These are phyloP conservation scores for Rhamnella rubrinervis DNA, from an alignment of 331 rosid genomes.

Conservation along the genomic window DNA sequence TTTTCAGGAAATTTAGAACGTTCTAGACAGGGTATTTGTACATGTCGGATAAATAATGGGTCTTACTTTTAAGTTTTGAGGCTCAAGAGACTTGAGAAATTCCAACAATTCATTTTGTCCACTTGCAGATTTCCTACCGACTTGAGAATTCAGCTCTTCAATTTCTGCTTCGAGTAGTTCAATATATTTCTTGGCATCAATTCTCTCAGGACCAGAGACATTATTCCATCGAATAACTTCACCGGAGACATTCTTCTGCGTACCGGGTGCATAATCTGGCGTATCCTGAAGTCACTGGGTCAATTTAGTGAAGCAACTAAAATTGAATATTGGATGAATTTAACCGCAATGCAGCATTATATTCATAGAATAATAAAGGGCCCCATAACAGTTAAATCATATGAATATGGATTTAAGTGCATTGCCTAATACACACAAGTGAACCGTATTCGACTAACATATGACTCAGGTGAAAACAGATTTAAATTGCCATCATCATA, in stretches of 20 bases:
- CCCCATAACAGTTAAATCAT: not conserved
- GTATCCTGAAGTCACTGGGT: conserved; percentile 56
- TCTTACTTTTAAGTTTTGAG: conserved; percentile 83
- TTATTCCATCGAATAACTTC: conserved; percentile 97
- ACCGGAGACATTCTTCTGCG: conserved; percentile 91
- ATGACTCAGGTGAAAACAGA: too few species aligned
- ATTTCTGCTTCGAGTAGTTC: conserved; percentile 96
- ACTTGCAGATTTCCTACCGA: conserved; percentile 69
- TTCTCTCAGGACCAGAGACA: conserved; percentile 77
- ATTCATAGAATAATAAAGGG: not conserved
- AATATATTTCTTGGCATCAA: conserved; percentile 93
- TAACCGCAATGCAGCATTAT: not conserved
- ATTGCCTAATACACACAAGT: too few species aligned
- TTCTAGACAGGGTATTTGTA: too few species aligned
- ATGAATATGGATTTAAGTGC: too few species aligned
- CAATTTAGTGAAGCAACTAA: conserved; percentile 21
- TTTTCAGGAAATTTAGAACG: too few species aligned
- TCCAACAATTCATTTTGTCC: conserved; percentile 88
- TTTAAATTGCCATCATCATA: too few species aligned
- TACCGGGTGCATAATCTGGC: conserved; percentile 88
- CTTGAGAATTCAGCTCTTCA: conserved; percentile 85
- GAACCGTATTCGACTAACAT: too few species aligned
- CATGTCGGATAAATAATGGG: conserved; percentile 2
- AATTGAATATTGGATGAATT: not conserved
- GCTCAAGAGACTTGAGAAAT: conserved; percentile 93